These are phyloP conservation scores for Phytopythium chamaehyphon DNA, from an alignment of 352 stramenopile genomes.

Conservation along the genomic window DNA sequence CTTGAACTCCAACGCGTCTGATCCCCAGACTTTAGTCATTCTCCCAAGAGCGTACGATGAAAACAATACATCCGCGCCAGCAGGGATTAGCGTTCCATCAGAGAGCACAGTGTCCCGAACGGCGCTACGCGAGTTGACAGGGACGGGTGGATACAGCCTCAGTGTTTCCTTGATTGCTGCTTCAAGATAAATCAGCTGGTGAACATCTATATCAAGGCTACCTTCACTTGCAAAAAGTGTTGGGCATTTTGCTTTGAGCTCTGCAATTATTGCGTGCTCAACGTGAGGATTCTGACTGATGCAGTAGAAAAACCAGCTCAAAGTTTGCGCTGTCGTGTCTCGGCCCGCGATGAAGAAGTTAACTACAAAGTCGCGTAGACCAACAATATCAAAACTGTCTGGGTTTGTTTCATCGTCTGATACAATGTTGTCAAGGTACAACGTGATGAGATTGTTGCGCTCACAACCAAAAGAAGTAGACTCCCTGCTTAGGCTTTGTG, in stretches of 20 bases:
- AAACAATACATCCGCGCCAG: conserved; percentile 46
- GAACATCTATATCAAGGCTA: conserved; percentile 34
- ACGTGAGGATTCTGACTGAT: conserved; percentile 60
- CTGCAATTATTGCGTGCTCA: conserved; percentile 32
- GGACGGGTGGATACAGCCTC: conserved; percentile 55
- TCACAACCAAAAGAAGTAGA: too few relatives aligned
- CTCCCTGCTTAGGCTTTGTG: too few relatives aligned
- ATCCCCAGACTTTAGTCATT: conserved; percentile 47
- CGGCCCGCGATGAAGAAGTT: conserved; percentile 70
- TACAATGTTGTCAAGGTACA: conserved; percentile 15
- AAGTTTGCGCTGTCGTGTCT: conserved; percentile 67
- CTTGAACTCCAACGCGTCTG: conserved; percentile 54
- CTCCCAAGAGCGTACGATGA: conserved; percentile 49
- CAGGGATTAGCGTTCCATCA: conserved; percentile 53
- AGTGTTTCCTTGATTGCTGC: conserved; percentile 62
- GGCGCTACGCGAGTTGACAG: conserved; percentile 45
- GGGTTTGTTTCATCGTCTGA: conserved; percentile 4
- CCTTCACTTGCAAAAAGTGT: conserved; percentile 24
- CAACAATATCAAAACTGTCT: conserved; percentile 21
- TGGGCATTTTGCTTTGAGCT: conserved; percentile 39
- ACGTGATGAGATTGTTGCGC: too few relatives aligned
- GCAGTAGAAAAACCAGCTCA: conserved; percentile 72
- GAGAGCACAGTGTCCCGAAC: conserved; percentile 44
- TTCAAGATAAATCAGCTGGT: conserved; percentile 59
- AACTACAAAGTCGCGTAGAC: conserved; percentile 62